phyloP scores from a whole-genome alignment of 768 basidiomycete species.

The Lactarius hengduanensis region DNA sequence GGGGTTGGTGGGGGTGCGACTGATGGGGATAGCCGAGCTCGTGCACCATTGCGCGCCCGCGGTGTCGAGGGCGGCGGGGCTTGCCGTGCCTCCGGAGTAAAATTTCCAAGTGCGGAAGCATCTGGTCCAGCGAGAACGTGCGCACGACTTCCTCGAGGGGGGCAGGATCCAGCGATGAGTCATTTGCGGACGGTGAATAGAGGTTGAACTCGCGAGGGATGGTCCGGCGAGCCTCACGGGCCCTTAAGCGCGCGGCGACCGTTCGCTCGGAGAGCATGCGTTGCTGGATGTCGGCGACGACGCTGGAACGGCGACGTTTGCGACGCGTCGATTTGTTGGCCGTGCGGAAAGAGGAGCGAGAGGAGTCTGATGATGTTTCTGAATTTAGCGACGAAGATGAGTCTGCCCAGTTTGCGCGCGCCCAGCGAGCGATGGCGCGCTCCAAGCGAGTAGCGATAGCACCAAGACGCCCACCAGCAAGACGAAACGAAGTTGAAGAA shows the following conservation, averaged over 20 bases:
- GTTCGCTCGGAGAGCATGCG: constrained; percentile 56
- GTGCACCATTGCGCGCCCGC: constrained; percentile 2
- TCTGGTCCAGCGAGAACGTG: constrained; percentile 28
- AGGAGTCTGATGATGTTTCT: constrained; percentile 43
- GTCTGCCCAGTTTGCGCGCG: constrained; percentile 44
- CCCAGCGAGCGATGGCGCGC: constrained; percentile 71
- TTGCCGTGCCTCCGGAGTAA: constrained; percentile 27
- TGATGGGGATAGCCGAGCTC: constrained; percentile 4
- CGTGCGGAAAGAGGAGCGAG: constrained; percentile 41
- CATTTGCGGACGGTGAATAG: constrained; percentile 50
- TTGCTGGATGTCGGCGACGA: constrained; percentile 47
- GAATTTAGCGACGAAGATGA: constrained; percentile 44
- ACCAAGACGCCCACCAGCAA: constrained; percentile 37
- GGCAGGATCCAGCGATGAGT: constrained; percentile 10
- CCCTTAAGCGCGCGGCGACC: constrained; percentile 61
- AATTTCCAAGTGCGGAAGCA: constrained; percentile 24
- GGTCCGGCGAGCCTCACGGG: constrained; percentile 57
- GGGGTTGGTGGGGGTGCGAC: not conserved
- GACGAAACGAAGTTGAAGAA: constrained; percentile 38
- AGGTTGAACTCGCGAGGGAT: constrained; percentile 64
- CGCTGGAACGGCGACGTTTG: constrained; percentile 48
- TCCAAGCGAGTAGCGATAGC: constrained; percentile 58
- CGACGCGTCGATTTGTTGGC: constrained; percentile 39
- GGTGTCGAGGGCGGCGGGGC: constrained; percentile 26
- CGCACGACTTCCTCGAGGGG: constrained; percentile 23